Evolutionary conservation across 441 rosid genomes (phyloP), one percentile per base, ranked within the genome.

Genomic region (Adansonia rubrostipa): DNA sequence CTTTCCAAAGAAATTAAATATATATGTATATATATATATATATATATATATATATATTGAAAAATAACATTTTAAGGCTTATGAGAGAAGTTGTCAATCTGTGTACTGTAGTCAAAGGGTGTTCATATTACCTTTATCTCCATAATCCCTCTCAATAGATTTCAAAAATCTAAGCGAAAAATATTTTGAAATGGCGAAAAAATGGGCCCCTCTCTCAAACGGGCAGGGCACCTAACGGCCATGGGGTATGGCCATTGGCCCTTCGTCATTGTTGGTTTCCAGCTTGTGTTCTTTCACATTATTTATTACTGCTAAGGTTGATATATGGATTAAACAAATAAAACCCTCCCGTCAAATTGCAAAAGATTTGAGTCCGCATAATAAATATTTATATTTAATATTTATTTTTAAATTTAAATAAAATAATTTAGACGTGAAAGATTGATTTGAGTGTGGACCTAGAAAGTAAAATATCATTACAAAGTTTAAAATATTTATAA

Each of bases 141-240:
- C 89, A 84, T 91, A 62, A 93, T 80, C 88, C 33, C 33, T 28
- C 33, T 28, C 33, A 67, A 66, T 75, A 61, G 74, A 84, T 84
- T 91, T 93, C 84, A 87, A 89, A 91, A 88, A 91, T 81, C 65
- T 74, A 79, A 62, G 79, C 73, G 44, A 76, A 11, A 47, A 1
- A 6, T 19, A 56, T 78, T 82, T 84, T 82, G 81, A 85, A 87
- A 78, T 71, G 82, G 84, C 72, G 80, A 56, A 79, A 61, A 78
- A 69, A 69, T 80, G 92, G 90, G 86, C 0, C 90, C 92, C 83
- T 1, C 77, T 45, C 70, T 71, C 85, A 78, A 86, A 82, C 89
- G 88, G 85, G 63, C 71, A 28, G 54, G 11, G 11, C 67, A 13
- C 33, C 33, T 28, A 28, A 28, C 2, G 33, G 33, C 33, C 33